A percentile compares a stretch with the other conserved stretches of the same genome.
Evolutionary conservation across 352 stramenopile species (phyloP).

Genomic region (Phytophthora uliginosa): DNA sequence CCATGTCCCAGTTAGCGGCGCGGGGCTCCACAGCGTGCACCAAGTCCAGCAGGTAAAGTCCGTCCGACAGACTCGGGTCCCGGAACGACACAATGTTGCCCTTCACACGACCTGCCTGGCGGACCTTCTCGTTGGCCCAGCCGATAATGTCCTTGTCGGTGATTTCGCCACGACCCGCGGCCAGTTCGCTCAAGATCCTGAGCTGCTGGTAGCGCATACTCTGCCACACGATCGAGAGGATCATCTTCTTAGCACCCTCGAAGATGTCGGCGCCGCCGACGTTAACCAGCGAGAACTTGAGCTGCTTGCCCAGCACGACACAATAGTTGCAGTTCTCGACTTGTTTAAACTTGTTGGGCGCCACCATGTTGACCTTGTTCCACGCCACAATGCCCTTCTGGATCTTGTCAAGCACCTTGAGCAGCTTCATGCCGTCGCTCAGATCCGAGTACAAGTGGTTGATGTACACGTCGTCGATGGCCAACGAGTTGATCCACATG

Average conservation of each 20-base stretch:
- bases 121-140: slow-evolving; percentile 89
- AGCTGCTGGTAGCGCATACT: slow-evolving; percentile 95
- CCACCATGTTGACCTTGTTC: slow-evolving; percentile 91
- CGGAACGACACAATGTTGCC: slow-evolving; percentile 87
- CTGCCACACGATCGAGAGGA: slow-evolving; percentile 95
- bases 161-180: slow-evolving; percentile 59
- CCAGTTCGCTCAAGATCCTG: slow-evolving; percentile 80
- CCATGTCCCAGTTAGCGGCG: slow-evolving; percentile 93
- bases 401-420: slow-evolving; percentile 93
- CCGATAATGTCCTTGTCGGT: slow-evolving; percentile 88
- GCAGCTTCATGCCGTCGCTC: slow-evolving; percentile 88
- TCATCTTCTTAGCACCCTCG: slow-evolving; percentile 94
- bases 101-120: slow-evolving; percentile 74
- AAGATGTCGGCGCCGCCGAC: slow-evolving; percentile 94
- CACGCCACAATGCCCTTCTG: slow-evolving; percentile 90
- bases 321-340: slow-evolving; percentile 94
- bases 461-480: slow-evolving; percentile 89
- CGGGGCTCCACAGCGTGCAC: slow-evolving; percentile 87
- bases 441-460: slow-evolving; percentile 94
- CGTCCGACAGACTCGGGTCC: slow-evolving; percentile 81
- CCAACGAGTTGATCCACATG: slow-evolving; percentile 96
- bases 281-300: slow-evolving; percentile 93
- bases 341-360: slow-evolving; percentile 93
- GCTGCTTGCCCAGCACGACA: slow-evolving; percentile 88
- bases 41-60: slow-evolving; percentile 90